A percentile compares a stretch with the other conserved stretches of the same genome.
These are phyloP conservation scores for Metarhizium album DNA, from an alignment of 2,329 filamentous ascomycete species.

Conservation along the genomic window DNA sequence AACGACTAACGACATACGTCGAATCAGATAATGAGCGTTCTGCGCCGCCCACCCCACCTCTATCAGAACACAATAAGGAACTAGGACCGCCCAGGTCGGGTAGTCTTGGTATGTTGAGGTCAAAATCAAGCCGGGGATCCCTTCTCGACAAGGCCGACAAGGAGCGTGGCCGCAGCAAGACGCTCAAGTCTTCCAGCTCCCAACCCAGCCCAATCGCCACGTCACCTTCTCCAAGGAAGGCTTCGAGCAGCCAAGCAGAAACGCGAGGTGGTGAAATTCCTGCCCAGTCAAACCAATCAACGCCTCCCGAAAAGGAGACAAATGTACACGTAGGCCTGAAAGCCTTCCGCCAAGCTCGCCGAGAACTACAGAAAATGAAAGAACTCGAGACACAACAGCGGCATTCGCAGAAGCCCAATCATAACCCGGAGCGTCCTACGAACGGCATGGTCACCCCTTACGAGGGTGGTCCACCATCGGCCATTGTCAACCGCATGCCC, in stretches of 20 bases:
- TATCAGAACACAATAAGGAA: conserved; percentile 26
- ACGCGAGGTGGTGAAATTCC: not conserved
- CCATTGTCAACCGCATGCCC: conserved; percentile 33
- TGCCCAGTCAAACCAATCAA: not conserved
- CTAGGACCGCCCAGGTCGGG: conserved; percentile 32
- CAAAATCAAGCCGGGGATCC: conserved; percentile 59
- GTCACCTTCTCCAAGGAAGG: conserved; percentile 28
- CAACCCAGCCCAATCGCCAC: conserved; percentile 31
- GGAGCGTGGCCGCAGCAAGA: conserved; percentile 37
- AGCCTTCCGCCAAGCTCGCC: conserved; percentile 46
- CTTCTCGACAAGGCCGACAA: conserved; percentile 37
- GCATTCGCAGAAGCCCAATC: conserved; percentile 15
- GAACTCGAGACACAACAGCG: conserved; percentile 38
- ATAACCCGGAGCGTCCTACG: conserved; percentile 12
- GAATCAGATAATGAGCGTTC: conserved; percentile 44
- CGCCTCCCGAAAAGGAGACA: conserved; percentile 25
- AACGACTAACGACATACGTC: conserved; percentile 59
- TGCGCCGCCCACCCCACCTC: conserved; percentile 16
- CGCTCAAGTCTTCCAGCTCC: conserved; percentile 51
- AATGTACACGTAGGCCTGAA: conserved; percentile 39
- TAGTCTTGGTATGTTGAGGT: conserved; percentile 51
- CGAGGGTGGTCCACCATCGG: conserved; percentile 34
- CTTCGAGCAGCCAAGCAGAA: conserved; percentile 10
- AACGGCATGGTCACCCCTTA: conserved; percentile 28
- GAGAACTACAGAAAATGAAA: conserved; percentile 45